Evolutionary conservation across 2,329 filamentous ascomycete species (phyloP), one percentile per base, ranked within the genome.

Genomic region (Sclerotinia sclerotiorum): DNA sequence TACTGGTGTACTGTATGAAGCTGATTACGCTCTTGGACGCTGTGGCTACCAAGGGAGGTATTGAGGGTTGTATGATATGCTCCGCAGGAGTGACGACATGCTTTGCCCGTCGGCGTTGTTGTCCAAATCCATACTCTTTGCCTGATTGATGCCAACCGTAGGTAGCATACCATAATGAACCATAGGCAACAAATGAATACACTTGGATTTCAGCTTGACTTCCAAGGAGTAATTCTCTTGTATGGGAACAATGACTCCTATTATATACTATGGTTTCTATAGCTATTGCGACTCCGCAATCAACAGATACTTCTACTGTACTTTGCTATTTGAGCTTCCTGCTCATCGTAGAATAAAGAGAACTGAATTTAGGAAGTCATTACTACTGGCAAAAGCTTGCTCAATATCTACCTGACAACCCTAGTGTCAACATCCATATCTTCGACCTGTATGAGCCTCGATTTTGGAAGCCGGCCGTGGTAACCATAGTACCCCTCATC

Each of bases 191-290:
- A 77, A 7, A 80, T 85, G 19, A 82, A 82, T 49, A 78, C 78
- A 15, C 81, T 84, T 69, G 85, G 85, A 7, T 85, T 87, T 70
- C 83, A 85, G 72, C 77, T 88, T 39, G 87, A 90, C 74, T 87
- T 88, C 71, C 81, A 87, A 55, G 86, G 87, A 10, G 85, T 89
- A 55, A 81, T 89, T 2, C 79, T 85, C 8, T 76, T 89, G 69
- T 89, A 77, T 89, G 86, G 85, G 84, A 5, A 83, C 83, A 69
- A 87, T 85, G 58, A 79, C 88, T 8, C 86, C 87, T 5, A 82
- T 85, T 1, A 78, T 88, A n/a, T 85, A 84, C 73, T 86, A 86
- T 74, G 81, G 79, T 21, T 65, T 68, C 49, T 68, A 4, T 86
- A 87, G 60, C 49, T 68, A 4, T 86, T 87, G 60, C 57, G 58